Evolutionary conservation across 306 rosid genomes (phyloP).

Genomic region (Vigna hirtella): DNA sequence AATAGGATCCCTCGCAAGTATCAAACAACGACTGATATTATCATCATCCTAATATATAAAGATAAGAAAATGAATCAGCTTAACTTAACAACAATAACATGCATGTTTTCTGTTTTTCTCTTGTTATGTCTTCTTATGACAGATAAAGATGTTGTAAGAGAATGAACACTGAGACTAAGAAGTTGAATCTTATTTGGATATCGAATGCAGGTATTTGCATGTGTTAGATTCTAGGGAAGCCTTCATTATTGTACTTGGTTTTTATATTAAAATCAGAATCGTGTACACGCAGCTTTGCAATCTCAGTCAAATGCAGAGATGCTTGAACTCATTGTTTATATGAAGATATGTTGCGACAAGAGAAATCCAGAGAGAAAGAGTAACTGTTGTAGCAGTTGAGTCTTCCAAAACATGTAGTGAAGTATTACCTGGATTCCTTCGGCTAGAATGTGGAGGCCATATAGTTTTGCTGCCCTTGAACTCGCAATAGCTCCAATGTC

Average conservation of each 20-base stretch:
- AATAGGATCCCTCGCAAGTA: conserved; percentile 77
- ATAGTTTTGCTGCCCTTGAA: conserved; percentile 68
- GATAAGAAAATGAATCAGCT: conserved; percentile 32
- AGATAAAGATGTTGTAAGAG: too few species aligned
- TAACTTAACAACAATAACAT: conserved; percentile 27
- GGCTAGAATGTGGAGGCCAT: conserved; percentile 66
- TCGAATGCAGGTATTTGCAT: too few species aligned
- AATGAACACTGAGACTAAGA: background rate
- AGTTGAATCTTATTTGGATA: background rate
- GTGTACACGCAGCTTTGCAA: too few species aligned
- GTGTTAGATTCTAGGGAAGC: background rate
- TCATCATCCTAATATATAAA: conserved; percentile 60
- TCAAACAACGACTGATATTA: conserved; percentile 68
- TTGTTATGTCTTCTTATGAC: too few species aligned
- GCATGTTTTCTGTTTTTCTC: too few species aligned
- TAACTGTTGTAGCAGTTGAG: background rate
- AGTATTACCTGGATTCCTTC: conserved; percentile 65
- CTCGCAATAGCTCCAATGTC: conserved; percentile 78
- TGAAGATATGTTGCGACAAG: too few species aligned
- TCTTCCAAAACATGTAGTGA: conserved; percentile 9
- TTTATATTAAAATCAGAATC: too few species aligned
- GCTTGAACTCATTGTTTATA: too few species aligned
- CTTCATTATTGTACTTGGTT: too few species aligned
- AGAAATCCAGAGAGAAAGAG: background rate
- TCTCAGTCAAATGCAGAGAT: too few species aligned